Base-by-base conservation (phyloP, 2,329 filamentous ascomycete genomes). In the Botryotinia convoluta region DNA sequence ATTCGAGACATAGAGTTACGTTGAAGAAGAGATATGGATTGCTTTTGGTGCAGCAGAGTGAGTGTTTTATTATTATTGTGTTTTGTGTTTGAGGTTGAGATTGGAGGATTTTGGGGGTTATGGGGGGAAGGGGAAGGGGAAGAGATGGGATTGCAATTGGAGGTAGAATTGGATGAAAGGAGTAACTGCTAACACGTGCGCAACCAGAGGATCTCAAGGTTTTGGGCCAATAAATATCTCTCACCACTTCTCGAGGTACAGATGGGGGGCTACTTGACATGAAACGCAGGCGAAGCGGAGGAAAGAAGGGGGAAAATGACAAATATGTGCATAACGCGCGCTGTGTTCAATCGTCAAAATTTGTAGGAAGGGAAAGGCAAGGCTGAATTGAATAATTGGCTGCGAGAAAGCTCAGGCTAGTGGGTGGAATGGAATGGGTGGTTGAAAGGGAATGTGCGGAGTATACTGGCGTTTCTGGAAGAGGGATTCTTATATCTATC, bases 1-100 rank as follows among this genome's bases (percentile, higher is more conserved):
- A 97, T 89, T 97, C 94, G 81, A 93, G 94, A 82, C 95, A 98
- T 86, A 91, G 96, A 79, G 94, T 98, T 68, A 97, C 94, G 32
- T 88, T 98, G 80, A 97, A 98, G 91, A 94, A 93, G 86, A 89
- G 96, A 81, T 98, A 97, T 82, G 92, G 92, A 67, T 87, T 98
- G 76, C 89, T 98, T 75, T 85, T 97, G 82, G 96, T 93, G 71
- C 93, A 97, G 87, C 92, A 90, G 82, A 87, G 88, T 87, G 82
- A 76, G 84, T 80, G 74, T 51, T 59, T 29, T 60, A 12, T 26
- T 29, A n/a, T n/a, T n/a, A 3, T 48, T 63, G 16, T 16, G 8
- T 16, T 48, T n/a, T 51, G 8, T 5, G 8, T 48, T 26, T 10
- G 8, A 3, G 22, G 7, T 64, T 64, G 10, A 4, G 22, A 51